Conservation (phyloP, 2,329 filamentous ascomycete genomes). For the Fusarium guadeloupense region DNA sequence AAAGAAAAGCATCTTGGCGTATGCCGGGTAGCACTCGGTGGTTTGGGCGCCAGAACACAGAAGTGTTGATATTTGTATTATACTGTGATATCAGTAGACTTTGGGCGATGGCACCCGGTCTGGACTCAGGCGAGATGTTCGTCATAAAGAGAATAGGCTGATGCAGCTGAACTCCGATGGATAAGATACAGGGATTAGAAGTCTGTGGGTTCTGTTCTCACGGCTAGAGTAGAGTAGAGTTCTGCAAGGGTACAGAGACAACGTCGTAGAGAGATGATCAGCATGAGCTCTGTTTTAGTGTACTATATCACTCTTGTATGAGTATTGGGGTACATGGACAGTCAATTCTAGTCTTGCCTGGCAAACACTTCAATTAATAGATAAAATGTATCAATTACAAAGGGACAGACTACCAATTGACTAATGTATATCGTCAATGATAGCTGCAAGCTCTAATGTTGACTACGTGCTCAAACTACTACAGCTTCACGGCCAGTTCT, state of each 20-base stretch:
- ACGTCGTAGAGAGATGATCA: not conserved
- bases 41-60: not conserved
- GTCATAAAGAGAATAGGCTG: conserved; percentile 12
- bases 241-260: not conserved
- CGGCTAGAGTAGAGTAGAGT: no score
- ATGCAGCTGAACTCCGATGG: not conserved
- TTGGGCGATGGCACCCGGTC: not conserved
- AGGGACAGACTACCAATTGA: no score
- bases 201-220: no score
- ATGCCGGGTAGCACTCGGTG: not conserved
- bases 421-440: no score
- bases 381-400: no score
- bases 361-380: not conserved
- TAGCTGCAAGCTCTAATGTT: no score
- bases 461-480: conserved; percentile 39
- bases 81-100: not conserved
- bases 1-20: not conserved
- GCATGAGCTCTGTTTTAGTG: not conserved
- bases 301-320: not conserved
- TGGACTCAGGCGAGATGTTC: conserved; percentile 9
- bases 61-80: not conserved
- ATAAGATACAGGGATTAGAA: not conserved
- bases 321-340: not conserved
- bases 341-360: not conserved
- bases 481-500: conserved; percentile 28